phyloP scores from a whole-genome alignment of 1,284 basidiomycete genomes.

The Leccinum subrobustum region DNA sequence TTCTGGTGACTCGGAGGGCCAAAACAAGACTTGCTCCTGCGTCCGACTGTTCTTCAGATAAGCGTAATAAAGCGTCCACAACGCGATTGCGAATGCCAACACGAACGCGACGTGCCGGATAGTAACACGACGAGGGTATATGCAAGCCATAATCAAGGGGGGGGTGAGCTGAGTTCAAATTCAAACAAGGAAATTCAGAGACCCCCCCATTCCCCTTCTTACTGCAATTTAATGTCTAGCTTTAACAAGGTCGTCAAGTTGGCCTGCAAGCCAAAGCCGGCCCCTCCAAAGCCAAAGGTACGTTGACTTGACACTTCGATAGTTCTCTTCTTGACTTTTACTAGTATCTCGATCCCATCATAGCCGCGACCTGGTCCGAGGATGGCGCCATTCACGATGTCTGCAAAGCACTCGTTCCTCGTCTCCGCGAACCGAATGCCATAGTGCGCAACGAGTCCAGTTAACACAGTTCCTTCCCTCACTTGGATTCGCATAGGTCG shows the following conservation, averaged over 20 bases:
- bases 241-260: slow-evolving; percentile 88
- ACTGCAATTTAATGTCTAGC: slow-evolving; percentile 52
- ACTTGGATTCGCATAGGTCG: slow-evolving; percentile 55
- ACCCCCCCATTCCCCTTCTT: neutral
- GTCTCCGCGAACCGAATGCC: slow-evolving; percentile 87
- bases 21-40: slow-evolving; percentile 20
- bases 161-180: neutral
- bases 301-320: neutral
- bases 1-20: slow-evolving; percentile 26
- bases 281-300: slow-evolving; percentile 91
- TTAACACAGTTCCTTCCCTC: neutral
- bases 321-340: neutral
- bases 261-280: slow-evolving; percentile 93
- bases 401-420: slow-evolving; percentile 79
- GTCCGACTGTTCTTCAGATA: slow-evolving; percentile 3
- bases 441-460: slow-evolving; percentile 55
- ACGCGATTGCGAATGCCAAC: slow-evolving; percentile 22
- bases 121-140: slow-evolving; percentile 21
- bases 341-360: slow-evolving; percentile 86
- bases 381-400: slow-evolving; percentile 93
- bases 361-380: slow-evolving; percentile 91
- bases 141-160: neutral
- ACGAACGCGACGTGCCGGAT: slow-evolving; percentile 31
- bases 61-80: slow-evolving; percentile 18
- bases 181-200: neutral